These are phyloP conservation scores for Starmerella vaccinii DNA, from an alignment of 805 yeast species.

Conservation along the genomic window DNA sequence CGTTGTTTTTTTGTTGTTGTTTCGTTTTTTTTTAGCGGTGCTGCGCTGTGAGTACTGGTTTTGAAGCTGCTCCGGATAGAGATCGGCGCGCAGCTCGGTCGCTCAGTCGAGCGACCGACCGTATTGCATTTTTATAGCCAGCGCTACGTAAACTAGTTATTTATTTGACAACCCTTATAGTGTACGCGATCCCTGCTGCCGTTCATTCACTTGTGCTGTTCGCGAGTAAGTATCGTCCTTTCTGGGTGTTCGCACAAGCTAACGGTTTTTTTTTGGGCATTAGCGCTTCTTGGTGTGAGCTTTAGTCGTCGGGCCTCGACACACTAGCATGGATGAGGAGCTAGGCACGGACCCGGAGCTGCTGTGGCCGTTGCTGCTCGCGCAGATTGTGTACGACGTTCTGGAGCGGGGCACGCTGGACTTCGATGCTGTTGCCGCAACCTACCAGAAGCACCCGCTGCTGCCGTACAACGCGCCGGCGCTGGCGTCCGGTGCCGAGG, in stretches of 20 bases:
- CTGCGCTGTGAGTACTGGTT: background rate
- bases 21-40: background rate
- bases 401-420: conserved; percentile 10
- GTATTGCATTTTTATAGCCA: too few relatives aligned
- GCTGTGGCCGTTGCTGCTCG: conserved; percentile 28
- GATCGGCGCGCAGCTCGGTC: too few relatives aligned
- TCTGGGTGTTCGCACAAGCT: background rate
- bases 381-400: conserved; percentile 30
- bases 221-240: too few relatives aligned
- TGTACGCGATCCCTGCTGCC: too few relatives aligned
- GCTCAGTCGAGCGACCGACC: too few relatives aligned
- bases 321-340: conserved; percentile 12
- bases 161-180: too few relatives aligned
- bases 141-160: too few relatives aligned
- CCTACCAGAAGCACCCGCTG: conserved; percentile 28
- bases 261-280: too few relatives aligned
- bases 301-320: background rate
- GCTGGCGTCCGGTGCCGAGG: conserved; percentile 15
- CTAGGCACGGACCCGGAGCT: conserved; percentile 19
- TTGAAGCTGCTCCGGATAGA: too few relatives aligned
- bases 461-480: conserved; percentile 19
- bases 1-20: too few relatives aligned
- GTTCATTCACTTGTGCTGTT: too few relatives aligned
- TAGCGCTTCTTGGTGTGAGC: background rate
- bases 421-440: conserved; percentile 24